A percentile compares a stretch with the other conserved stretches of the same genome.
phyloP scores from a whole-genome alignment of 2,329 filamentous ascomycete genomes.

The Ceratocystis harringtonii region DNA sequence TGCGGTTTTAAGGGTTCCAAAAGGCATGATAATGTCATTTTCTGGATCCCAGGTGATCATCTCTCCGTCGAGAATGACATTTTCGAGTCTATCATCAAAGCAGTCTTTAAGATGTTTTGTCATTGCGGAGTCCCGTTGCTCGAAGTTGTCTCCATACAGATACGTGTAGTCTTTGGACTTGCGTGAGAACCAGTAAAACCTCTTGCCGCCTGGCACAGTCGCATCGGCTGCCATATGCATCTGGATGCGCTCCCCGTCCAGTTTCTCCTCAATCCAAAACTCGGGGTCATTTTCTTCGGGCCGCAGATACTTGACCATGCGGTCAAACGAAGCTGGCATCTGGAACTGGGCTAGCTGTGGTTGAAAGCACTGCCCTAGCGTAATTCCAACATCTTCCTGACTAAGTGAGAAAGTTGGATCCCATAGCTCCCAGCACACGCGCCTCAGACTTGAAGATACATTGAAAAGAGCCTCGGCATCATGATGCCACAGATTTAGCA shows the following conservation, averaged over 20 bases:
- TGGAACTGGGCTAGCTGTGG: conserved; percentile 91
- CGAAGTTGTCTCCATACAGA: conserved; percentile 65
- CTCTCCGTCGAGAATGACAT: conserved; percentile 86
- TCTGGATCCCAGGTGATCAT: conserved; percentile 98
- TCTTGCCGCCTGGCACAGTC: conserved; percentile 48
- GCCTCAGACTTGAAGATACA: conserved; percentile 74
- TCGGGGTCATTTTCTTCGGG: conserved; percentile 53
- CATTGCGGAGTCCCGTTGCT: conserved; percentile 60
- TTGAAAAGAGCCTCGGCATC: conserved; percentile 69
- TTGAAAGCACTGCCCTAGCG: conserved; percentile 89
- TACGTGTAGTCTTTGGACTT: conserved; percentile 96
- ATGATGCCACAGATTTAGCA: conserved; percentile 70
- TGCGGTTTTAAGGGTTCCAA: conserved; percentile 86
- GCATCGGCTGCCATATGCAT: conserved; percentile 74
- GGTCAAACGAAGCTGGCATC: conserved; percentile 59
- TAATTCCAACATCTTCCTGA: conserved; percentile 57
- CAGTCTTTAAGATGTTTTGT: conserved; percentile 66
- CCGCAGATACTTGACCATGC: conserved; percentile 55
- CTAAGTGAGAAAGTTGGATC: conserved; percentile 59
- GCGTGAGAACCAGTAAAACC: conserved; percentile 82
- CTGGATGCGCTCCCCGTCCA: conserved; percentile 95
- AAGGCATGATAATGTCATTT: conserved; percentile 69
- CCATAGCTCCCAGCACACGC: conserved; percentile 87
- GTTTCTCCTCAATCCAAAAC: conserved; percentile 96
- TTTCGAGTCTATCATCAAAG: conserved; percentile 63